These are phyloP conservation scores for Cystobasidium ongulense DNA, from an alignment of 768 basidiomycete species.

Conservation along the genomic window DNA sequence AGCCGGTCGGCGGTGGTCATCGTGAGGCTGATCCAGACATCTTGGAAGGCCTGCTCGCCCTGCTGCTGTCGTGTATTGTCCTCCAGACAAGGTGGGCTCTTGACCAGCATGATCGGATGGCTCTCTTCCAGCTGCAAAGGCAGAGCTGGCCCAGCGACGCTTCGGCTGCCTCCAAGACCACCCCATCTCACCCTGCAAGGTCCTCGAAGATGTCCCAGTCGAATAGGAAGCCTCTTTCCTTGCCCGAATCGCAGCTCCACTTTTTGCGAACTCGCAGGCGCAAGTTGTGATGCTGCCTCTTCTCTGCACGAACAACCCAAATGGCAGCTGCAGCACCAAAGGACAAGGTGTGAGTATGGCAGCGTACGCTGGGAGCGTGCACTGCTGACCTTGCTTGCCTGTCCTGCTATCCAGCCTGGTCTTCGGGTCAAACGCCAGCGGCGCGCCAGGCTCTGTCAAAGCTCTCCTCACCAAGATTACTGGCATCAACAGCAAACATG, in stretches of 20 bases:
- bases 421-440: slow-evolving; percentile 12
- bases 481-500: slow-evolving; percentile 31
- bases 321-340: background rate
- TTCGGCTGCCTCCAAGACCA: no score
- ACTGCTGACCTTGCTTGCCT: background rate
- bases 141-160: no score
- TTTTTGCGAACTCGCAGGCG: no score
- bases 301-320: background rate
- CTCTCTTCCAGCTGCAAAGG: no score
- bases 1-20: background rate
- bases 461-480: slow-evolving; percentile 24
- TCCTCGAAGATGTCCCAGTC: no score
- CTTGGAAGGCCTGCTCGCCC: background rate
- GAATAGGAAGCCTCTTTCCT: no score
- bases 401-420: slow-evolving; percentile 1
- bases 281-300: background rate
- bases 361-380: background rate
- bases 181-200: no score
- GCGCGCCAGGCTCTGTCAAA: background rate
- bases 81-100: no score
- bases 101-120: no score
- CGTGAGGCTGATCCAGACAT: background rate
- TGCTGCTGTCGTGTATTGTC: background rate
- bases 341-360: slow-evolving; percentile 26
- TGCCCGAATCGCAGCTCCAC: background rate